Percentiles rank a stretch among this genome's conserved stretches.
These are phyloP conservation scores for Hanseniaspora opuntiae DNA, from an alignment of 805 yeast species.

Conservation along the genomic window DNA sequence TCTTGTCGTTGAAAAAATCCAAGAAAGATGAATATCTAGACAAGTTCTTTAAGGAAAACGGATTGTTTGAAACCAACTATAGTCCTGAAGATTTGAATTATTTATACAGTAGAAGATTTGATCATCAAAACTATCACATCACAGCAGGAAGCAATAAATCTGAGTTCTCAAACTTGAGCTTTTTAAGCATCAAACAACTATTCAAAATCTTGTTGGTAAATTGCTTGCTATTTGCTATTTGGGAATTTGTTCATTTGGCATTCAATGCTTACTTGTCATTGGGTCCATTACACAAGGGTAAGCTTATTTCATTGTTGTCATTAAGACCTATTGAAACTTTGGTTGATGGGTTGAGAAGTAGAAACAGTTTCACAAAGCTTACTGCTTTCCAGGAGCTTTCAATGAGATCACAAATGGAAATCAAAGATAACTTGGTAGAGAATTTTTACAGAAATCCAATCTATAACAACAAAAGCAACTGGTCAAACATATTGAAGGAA, in stretches of 20 bases:
- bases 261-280: constrained; percentile 54
- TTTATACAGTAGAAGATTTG: constrained; percentile 24
- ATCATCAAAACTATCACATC: constrained; percentile 28
- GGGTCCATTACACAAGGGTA: constrained; percentile 58
- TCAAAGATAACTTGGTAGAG: constrained; percentile 32
- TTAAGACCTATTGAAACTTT: constrained; percentile 53
- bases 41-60: constrained; percentile 3
- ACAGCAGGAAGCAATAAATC: not conserved
- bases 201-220: constrained; percentile 14
- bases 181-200: constrained; percentile 20
- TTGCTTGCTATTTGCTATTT: constrained; percentile 22
- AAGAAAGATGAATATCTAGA: not conserved
- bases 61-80: constrained; percentile 4
- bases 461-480: constrained; percentile 37
- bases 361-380: constrained; percentile 36
- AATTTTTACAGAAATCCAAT: constrained; percentile 35
- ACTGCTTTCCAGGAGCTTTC: constrained; percentile 71
- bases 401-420: constrained; percentile 31
- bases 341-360: constrained; percentile 47
- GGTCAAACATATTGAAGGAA: constrained; percentile 51
- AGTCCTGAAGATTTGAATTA: constrained; percentile 28
- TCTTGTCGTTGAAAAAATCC: not conserved
- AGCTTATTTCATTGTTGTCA: constrained; percentile 41
- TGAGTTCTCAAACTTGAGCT: constrained; percentile 1
- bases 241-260: constrained; percentile 46